Base-by-base conservation (phyloP, 352 stramenopile genomes). In the Globisporangium cystogenes region DNA sequence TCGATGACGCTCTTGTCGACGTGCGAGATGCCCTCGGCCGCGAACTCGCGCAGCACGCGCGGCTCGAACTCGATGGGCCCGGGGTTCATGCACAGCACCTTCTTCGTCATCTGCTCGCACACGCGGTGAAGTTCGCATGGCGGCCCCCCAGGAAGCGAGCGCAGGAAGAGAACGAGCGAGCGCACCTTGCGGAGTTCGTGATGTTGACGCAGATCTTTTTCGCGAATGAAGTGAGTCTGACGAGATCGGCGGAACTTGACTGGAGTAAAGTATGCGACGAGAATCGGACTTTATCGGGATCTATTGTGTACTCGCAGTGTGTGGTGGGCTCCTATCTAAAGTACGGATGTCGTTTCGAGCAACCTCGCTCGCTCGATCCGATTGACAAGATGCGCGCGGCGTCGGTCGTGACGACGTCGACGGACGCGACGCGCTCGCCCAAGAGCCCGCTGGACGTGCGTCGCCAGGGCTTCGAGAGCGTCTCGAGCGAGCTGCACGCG, bases 11-110 rank as follows among this genome's bases (percentile, higher is more conserved):
- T 71, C 68, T 86, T 86, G 62, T 90, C 80, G 56, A 90, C 80
- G 59, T 90, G 80, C 18, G 80, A 90, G 59, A 90, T 83, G 55
- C 80, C 80, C 37, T 87, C 76, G 58, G 76, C 72, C 46, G 73
- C 68, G 66, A 90, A 90, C 35, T 69, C 61, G 45, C 80, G 67
- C 37, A 90, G 74, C 70, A 90, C 80, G 48, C 78, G 72, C 42
- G 64, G 62, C 72, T 90, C 80, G 60, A 90, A 90, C 62, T 87
- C 80, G 58, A 90, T 88, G 33, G 80, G 80, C n/a, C 80, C 80
- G 7, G 80, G 80, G 68, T 87, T 90, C 80, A 90, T 90, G 59
- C 76, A 87, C 48, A 90, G 51, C 59, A 86, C 73, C 39, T 68
- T 63, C 72, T 90, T 88, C 29, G 77, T 88, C 77, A 88, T 88